Base-by-base conservation (phyloP, 1,139 yeast genomes). In the Blastobotrys buckinghamii region DNA sequence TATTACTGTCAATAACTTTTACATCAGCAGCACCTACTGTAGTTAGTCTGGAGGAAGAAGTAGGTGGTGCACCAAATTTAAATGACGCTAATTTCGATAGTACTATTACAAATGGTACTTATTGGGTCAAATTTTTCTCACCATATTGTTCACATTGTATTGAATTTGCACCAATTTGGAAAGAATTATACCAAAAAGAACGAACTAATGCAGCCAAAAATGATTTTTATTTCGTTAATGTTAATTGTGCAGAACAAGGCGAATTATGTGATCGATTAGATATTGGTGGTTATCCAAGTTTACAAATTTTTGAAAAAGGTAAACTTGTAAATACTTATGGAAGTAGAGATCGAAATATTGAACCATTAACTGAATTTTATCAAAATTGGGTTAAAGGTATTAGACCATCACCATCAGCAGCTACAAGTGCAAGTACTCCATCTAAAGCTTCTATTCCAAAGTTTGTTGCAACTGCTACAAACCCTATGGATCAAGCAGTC, bases 71-170 rank as follows among this genome's bases (percentile, higher is more conserved):
- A 24, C 44, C 44, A 13, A 37, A n/a, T 17, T 33, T 45, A 13
- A 29, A 26, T 2, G n/a, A 35, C 2, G 41, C 24, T 20, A 39
- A 36, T 35, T 48, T 36, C 27, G 51, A 48, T 26, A 19, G 22
- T 9, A 42, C 42, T 2, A 26, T 42, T 4, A 26, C 45, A 12
- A 24, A 30, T 8, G 72, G 70, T 2, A 56, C 59, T 3, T 69
- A 71, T 66, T 68, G 71, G 63, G 59, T 71, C 47, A 70, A 71
- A 55, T 69, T 64, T 57, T 72, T 53, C 54, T 70, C 73, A 13
- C 76, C 75, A 1, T 64, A 65, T 52, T 71, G 75, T 55, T 58
- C 57, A 6, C 74, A 71, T 55, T 71, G 75, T 55, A 52, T 40
- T 16, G 56, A 55, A 16, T 54, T 71, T 39, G 73, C 72, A 2